Conservation (phyloP, 371 early-diverging fungal species). For the Rhizopus arrhizus region DNA sequence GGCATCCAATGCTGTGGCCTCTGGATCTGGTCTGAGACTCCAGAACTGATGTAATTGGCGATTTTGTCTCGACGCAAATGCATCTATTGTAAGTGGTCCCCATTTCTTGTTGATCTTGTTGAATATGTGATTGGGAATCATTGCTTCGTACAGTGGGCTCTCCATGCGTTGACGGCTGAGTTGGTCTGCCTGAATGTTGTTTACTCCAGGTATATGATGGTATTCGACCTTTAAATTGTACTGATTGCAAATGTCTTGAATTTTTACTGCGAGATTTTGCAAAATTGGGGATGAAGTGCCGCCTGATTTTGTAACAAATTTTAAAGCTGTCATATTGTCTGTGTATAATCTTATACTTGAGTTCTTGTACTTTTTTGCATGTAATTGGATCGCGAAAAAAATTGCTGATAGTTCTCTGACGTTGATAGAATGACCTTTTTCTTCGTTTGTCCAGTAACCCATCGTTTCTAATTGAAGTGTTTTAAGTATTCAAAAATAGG, state of each 20-base stretch:
- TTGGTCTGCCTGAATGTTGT: slow-evolving; percentile 13
- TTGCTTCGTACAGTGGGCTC: slow-evolving; percentile 8
- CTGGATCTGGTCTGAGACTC: slow-evolving; percentile 25
- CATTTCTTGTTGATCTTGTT: slow-evolving; percentile 2
- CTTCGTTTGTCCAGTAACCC: slow-evolving; percentile 10
- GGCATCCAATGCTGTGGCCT: slow-evolving; percentile 29
- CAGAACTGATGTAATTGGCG: slow-evolving; percentile 16
- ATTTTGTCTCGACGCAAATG: slow-evolving; percentile 27
- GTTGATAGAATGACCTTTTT: slow-evolving; percentile 14
- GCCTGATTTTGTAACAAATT: slow-evolving; percentile 14
- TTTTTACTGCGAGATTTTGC: slow-evolving; percentile 11
- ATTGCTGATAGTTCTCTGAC: slow-evolving; percentile 23
- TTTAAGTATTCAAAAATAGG: no score
- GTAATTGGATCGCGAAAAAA: slow-evolving; percentile 5
- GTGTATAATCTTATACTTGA: slow-evolving; percentile 3
- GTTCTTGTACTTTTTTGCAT: slow-evolving; percentile 6
- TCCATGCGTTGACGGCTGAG: slow-evolving; percentile 7
- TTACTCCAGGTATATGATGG: slow-evolving; percentile 17
- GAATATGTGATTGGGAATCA: neutral
- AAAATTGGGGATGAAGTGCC: slow-evolving; percentile 12
- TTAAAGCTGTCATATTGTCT: slow-evolving; percentile 26
- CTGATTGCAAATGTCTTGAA: slow-evolving; percentile 1
- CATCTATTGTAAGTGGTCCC: slow-evolving; percentile 23
- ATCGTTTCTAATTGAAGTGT: neutral
- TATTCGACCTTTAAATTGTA: slow-evolving; percentile 3